Conservation (phyloP, 169 alveolate genomes). For the Plasmodium gaboni region DNA sequence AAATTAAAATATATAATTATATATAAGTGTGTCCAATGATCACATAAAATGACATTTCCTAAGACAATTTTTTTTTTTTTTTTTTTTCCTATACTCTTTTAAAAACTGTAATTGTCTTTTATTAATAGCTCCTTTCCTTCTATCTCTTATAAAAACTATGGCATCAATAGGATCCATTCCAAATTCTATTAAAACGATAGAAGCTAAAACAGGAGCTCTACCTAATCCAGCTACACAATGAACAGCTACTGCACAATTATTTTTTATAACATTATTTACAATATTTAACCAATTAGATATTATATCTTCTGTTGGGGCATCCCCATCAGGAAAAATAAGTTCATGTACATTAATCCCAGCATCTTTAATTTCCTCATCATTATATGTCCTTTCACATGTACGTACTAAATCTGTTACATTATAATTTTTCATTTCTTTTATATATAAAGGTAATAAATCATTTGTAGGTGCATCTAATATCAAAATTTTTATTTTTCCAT, state of each 20-base stretch:
- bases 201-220: constrained; percentile 94
- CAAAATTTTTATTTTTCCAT: constrained; percentile 88
- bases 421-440: constrained; percentile 86
- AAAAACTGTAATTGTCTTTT: constrained; percentile 85
- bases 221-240: constrained; percentile 96
- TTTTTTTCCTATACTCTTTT: constrained; percentile 82
- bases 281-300: constrained; percentile 88
- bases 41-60: constrained; percentile 79
- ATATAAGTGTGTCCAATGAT: constrained; percentile 1
- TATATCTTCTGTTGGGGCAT: constrained; percentile 91
- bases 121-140: constrained; percentile 91
- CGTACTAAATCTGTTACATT: constrained; percentile 91
- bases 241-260: constrained; percentile 91
- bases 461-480: constrained; percentile 93
- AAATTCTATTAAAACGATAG: constrained; percentile 91
- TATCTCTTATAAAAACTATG: constrained; percentile 89
- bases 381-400: constrained; percentile 92
- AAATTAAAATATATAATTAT: background rate
- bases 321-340: constrained; percentile 92
- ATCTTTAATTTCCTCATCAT: constrained; percentile 80
- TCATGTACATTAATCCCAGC: constrained; percentile 89
- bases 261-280: constrained; percentile 84
- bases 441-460: constrained; percentile 87
- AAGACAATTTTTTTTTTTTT: constrained; percentile 75
- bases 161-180: constrained; percentile 94